A percentile compares a stretch with the other conserved stretches of the same genome.
phyloP scores from a whole-genome alignment of 768 basidiomycete species.

The Rhizopogon vesiculosus region DNA sequence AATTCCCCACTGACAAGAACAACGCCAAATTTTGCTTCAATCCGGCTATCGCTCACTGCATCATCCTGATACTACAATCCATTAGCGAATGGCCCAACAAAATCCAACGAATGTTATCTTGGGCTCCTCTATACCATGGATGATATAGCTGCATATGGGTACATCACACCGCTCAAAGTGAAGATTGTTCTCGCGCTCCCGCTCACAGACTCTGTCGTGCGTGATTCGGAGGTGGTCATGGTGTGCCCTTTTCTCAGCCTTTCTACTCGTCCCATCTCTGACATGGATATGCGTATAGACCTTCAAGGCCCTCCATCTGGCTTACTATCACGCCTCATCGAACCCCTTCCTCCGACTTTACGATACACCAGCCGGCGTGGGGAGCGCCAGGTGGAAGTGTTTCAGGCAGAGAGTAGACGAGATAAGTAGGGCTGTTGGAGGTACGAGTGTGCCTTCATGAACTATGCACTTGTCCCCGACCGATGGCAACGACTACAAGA shows the following conservation, averaged over 20 bases:
- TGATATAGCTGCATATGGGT: constrained; percentile 90
- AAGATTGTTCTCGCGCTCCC: constrained; percentile 83
- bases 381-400: constrained; percentile 61
- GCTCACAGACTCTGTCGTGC: constrained; percentile 75
- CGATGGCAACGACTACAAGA: constrained; percentile 12
- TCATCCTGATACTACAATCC: neutral
- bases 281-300: constrained; percentile 41
- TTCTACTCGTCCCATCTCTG: neutral
- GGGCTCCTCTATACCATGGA: constrained; percentile 89
- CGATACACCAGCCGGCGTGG: constrained; percentile 47
- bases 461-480: constrained; percentile 8
- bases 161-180: constrained; percentile 81
- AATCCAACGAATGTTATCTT: constrained; percentile 74
- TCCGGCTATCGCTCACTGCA: neutral
- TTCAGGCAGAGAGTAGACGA: constrained; percentile 74
- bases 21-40: neutral
- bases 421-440: constrained; percentile 57
- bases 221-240: constrained; percentile 72
- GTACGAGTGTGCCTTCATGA: constrained; percentile 23
- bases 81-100: constrained; percentile 38
- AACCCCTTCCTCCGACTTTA: constrained; percentile 84
- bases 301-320: constrained; percentile 86
- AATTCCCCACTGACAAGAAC: neutral
- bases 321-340: constrained; percentile 76
- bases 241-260: constrained; percentile 36